A percentile compares a stretch with the other conserved stretches of the same genome.
phyloP scores from a whole-genome alignment of 1,284 basidiomycete genomes.

The Puccinia coronata region DNA sequence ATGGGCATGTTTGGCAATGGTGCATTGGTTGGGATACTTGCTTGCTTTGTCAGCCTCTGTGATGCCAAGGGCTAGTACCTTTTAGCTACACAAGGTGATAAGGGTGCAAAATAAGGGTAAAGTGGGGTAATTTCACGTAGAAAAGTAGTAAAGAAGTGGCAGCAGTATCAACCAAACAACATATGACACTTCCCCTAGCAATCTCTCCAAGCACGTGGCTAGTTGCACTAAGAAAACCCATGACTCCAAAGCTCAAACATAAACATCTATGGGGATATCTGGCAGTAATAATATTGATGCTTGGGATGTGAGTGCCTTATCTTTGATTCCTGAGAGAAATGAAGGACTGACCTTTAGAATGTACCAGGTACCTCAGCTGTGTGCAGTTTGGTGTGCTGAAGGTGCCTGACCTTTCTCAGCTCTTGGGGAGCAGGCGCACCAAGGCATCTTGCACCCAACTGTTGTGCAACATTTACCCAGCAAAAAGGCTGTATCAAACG shows the following conservation, averaged over 20 bases:
- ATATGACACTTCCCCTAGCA: no score
- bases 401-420: no score
- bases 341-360: not conserved
- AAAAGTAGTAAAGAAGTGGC: no score
- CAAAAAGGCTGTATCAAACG: not conserved
- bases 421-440: not conserved
- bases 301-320: not conserved
- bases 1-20: no score
- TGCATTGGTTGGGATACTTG: no score
- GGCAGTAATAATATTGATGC: slow-evolving; percentile 13
- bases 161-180: not conserved
- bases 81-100: no score
- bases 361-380: not conserved
- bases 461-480: slow-evolving; percentile 1
- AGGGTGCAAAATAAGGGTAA: no score
- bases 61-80: no score
- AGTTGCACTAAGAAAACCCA: not conserved
- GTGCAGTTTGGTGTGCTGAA: no score
- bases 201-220: slow-evolving; percentile 10
- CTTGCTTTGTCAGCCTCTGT: no score
- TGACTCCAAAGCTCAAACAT: not conserved
- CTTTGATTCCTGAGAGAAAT: not conserved
- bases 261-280: not conserved
- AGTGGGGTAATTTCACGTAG: no score
- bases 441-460: not conserved